These are phyloP conservation scores for Saccharum hybrid DNA, from an alignment of 202 grass and related monocot species.

Conservation along the genomic window DNA sequence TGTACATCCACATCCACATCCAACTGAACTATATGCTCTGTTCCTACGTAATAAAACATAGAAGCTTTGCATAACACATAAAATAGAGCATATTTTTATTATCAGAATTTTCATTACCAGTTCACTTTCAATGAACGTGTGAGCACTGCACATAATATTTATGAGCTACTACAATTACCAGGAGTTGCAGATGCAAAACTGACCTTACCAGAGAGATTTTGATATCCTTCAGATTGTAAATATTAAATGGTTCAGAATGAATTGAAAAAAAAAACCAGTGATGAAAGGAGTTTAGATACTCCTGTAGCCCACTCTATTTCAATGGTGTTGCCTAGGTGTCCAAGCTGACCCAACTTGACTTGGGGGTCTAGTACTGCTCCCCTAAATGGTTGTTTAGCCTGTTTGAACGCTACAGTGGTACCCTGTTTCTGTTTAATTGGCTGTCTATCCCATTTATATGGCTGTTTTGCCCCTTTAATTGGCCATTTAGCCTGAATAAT, in stretches of 20 bases:
- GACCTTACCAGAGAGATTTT: not conserved
- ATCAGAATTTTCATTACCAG: not conserved
- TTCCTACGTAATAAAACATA: not conserved
- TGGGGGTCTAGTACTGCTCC: no score
- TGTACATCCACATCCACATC: not conserved
- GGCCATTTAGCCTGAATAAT: not conserved
- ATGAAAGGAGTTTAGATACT: not conserved
- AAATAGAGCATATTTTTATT: not conserved
- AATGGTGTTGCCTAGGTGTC: not conserved
- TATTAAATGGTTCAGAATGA: not conserved
- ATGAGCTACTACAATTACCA: not conserved
- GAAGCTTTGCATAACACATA: not conserved
- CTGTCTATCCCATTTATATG: not conserved
- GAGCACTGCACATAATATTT: not conserved
- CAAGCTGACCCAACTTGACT: no score
- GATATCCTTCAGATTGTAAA: not conserved
- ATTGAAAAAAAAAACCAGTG: not conserved
- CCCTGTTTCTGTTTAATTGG: not conserved
- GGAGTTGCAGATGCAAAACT: slow-evolving; percentile 12
- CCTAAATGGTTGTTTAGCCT: not conserved
- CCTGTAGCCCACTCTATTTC: not conserved
- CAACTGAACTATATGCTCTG: not conserved
- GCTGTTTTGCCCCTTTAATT: not conserved
- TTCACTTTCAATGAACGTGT: not conserved
- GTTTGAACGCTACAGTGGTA: not conserved